These are phyloP conservation scores for Cladorrhinum sp. DNA, from an alignment of 2,329 filamentous ascomycete genomes.

Conservation along the genomic window DNA sequence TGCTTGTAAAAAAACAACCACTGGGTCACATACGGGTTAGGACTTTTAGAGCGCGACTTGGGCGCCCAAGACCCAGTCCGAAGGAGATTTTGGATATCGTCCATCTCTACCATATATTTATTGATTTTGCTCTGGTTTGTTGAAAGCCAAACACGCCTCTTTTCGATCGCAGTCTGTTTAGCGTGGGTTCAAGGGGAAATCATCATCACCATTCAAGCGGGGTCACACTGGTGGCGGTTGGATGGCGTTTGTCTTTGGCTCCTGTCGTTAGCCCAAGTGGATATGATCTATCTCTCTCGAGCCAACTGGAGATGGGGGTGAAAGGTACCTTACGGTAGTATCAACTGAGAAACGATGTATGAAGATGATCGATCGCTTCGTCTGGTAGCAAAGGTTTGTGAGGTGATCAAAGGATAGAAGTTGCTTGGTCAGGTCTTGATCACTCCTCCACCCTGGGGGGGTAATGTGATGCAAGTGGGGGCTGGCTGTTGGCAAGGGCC, in stretches of 20 bases:
- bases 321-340: neutral
- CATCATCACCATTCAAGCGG: constrained; percentile 4
- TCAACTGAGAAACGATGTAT: neutral
- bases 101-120: constrained; percentile 39
- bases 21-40: constrained; percentile 32
- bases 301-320: neutral
- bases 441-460: neutral
- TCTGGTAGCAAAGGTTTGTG: neutral
- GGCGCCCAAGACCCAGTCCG: constrained; percentile 51
- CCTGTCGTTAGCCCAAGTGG: neutral
- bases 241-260: neutral
- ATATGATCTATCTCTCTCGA: neutral
- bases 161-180: neutral
- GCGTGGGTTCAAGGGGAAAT: neutral
- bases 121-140: constrained; percentile 21
- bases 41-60: constrained; percentile 40
- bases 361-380: neutral
- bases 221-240: neutral
- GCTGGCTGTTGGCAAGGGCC: neutral
- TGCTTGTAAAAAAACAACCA: neutral
- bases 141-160: neutral
- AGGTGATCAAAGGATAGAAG: neutral
- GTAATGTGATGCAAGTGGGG: neutral
- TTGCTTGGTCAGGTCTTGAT: neutral
- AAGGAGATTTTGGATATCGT: constrained; percentile 46